Evolutionary conservation across 2,329 filamentous ascomycete genomes (phyloP).

Genomic region (Diaporthe velutina): DNA sequence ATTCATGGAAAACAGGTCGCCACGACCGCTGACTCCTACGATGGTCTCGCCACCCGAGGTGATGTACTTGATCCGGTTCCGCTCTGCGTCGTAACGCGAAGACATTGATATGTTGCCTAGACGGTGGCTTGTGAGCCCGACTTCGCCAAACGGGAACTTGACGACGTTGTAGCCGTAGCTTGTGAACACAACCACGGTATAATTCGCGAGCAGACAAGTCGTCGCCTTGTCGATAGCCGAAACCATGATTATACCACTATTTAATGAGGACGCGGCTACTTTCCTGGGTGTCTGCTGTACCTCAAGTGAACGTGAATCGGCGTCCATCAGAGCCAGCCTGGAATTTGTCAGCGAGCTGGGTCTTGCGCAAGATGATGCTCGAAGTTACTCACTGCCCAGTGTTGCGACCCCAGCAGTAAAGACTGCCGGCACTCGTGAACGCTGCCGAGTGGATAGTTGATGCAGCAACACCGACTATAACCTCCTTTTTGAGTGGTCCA

Average conservation of each 20-base stretch:
- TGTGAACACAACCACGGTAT: constrained; percentile 93
- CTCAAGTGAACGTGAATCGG: constrained; percentile 91
- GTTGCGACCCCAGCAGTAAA: constrained; percentile 97
- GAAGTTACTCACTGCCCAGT: constrained; percentile 74
- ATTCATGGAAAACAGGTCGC: constrained; percentile 89
- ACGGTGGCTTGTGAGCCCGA: constrained; percentile 75
- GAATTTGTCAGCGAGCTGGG: not conserved
- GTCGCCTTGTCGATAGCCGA: constrained; percentile 94
- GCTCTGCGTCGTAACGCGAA: constrained; percentile 72
- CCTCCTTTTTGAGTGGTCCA: constrained; percentile 89
- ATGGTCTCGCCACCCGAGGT: constrained; percentile 92
- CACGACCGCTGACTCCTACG: constrained; percentile 84
- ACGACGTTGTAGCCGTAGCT: constrained; percentile 97
- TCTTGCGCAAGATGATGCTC: not conserved
- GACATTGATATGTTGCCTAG: constrained; percentile 73
- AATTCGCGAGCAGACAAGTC: constrained; percentile 84
- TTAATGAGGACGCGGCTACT: constrained; percentile 87
- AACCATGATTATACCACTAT: constrained; percentile 79
- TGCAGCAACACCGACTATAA: constrained; percentile 84
- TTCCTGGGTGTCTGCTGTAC: constrained; percentile 85
- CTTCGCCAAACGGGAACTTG: constrained; percentile 80
- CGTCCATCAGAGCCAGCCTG: constrained; percentile 86
- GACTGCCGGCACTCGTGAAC: constrained; percentile 78
- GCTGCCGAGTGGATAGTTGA: constrained; percentile 93
- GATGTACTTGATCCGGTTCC: constrained; percentile 80